Conservation (phyloP, 179 eudicot genomes). For the Camellia oleifera region DNA sequence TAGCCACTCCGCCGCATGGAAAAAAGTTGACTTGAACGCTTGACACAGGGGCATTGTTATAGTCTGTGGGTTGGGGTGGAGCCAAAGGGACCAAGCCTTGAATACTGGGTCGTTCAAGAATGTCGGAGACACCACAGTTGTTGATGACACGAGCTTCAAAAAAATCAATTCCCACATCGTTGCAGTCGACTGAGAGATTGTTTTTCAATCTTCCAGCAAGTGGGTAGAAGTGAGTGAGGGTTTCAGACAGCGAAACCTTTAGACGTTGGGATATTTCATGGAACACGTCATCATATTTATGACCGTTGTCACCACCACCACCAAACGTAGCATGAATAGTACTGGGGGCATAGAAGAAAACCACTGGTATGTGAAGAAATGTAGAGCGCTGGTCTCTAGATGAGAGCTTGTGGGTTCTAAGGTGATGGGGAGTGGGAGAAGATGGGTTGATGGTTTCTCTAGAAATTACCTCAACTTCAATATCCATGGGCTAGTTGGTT, state of each 20-base stretch:
- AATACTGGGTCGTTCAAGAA: slow-evolving; percentile 8
- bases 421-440: slow-evolving; percentile 32
- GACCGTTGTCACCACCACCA: not conserved
- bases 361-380: slow-evolving; percentile 29
- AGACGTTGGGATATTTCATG: not conserved
- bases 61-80: not conserved
- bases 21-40: slow-evolving; percentile 27
- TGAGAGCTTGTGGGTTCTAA: slow-evolving; percentile 22
- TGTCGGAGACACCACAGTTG: slow-evolving; percentile 5
- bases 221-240: slow-evolving; percentile 32
- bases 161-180: slow-evolving; percentile 30
- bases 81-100: not conserved
- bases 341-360: slow-evolving; percentile 25
- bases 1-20: slow-evolving; percentile 36
- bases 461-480: not conserved
- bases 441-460: slow-evolving; percentile 34
- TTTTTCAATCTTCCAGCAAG: slow-evolving; percentile 30
- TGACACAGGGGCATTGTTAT: not conserved
- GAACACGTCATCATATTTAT: not conserved
- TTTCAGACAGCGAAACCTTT: slow-evolving; percentile 29
- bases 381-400: slow-evolving; percentile 36
- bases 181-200: slow-evolving; percentile 23
- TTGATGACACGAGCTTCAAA: slow-evolving; percentile 16
- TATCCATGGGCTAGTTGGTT: too few relatives aligned
- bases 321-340: too few relatives aligned